Base-by-base conservation (phyloP, 805 yeast species). In the Wickerhamomyces silvicola region DNA sequence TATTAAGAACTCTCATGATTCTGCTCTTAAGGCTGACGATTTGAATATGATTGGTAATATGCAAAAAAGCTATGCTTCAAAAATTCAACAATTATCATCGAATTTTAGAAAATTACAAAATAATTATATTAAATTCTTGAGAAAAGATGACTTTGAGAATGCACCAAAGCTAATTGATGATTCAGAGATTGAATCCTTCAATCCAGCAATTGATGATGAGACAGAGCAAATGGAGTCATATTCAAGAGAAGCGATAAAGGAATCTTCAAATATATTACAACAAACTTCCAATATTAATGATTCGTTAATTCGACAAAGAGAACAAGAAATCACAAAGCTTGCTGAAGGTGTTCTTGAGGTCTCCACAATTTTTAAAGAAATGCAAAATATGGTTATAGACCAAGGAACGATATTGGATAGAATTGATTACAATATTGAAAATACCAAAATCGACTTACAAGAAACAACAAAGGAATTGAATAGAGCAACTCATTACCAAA, bases 321-420 rank as follows among this genome's bases (percentile, higher is more conserved):
- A 92, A 50, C 73, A 78, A 32, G 98, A 90, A 50, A 92, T 92
- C 32, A 81, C 82, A 20, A 82, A 81, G 43, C 70, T 92, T 33
- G 97, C 98, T 4, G 85, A 84, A 65, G 95, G 97, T 31, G 94
- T 92, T 27, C 63, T 90, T 24, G 99, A 92, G 54, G 84, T 92
- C 1, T 82, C 94, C 19, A 85, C 90, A 2, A 90, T 92, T 27
- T 92, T 92, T 64, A 81, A 82, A 53, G 97, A 92, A 50, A 73
- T 92, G 72, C 97, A 94, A 50, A 75, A 78, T 23, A 67, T 92
- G 69, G 84, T 92, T 26, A 81, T 92, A 35, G 97, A 92, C 50
- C 98, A 92, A 59, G 98, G 98, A 1, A 85, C 96, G 0, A 70
- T 92, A 27, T 66, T 92, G 38, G 98, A 92, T 58, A 66, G 97